Percentiles rank a stretch among this genome's conserved stretches.
Evolutionary conservation across 805 yeast genomes (phyloP).

Genomic region (Limtongia smithiae): DNA sequence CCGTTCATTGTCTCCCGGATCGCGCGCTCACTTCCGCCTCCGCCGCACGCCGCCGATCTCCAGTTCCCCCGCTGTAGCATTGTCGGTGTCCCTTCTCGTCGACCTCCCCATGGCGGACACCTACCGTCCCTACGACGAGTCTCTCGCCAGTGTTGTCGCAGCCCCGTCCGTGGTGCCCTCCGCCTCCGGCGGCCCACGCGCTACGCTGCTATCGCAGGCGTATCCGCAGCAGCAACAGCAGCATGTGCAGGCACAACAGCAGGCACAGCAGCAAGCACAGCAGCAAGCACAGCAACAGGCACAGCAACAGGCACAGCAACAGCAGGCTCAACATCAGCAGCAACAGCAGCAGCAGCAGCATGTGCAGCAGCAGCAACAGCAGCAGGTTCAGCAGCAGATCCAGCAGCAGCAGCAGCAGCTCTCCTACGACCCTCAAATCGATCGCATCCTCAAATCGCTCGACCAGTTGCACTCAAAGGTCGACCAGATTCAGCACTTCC

Average conservation of each 20-base stretch:
- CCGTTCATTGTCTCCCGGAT: background rate
- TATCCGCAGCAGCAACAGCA: conserved; percentile 4
- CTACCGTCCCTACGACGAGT: conserved; percentile 19
- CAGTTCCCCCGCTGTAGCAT: too few species aligned
- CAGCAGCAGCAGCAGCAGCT: conserved; percentile 30
- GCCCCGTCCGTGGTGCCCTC: conserved; percentile 2
- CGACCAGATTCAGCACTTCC: conserved; percentile 31
- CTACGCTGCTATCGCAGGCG: conserved; percentile 3
- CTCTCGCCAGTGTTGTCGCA: conserved; percentile 20
- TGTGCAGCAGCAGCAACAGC: conserved; percentile 10
- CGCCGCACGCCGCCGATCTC: too few species aligned
- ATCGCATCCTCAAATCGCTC: conserved; percentile 26
- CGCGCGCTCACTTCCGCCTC: conserved; percentile 1
- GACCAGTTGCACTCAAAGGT: conserved; percentile 34
- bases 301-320: conserved; percentile 29
- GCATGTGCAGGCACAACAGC: background rate
- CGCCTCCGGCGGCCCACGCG: conserved; percentile 11
- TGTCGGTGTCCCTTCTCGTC: background rate
- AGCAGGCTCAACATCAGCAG: conserved; percentile 6
- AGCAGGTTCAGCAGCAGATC: conserved; percentile 15
- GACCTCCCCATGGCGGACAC: conserved; percentile 15
- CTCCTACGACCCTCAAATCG: conserved; percentile 27
- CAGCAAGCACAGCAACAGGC: conserved; percentile 27
- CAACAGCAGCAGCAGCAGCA: conserved; percentile 10
- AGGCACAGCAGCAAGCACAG: conserved; percentile 16